Evolutionary conservation across 441 rosid genomes (phyloP), one percentile per base, ranked within the genome.

Genomic region (Adansonia rubrostipa): DNA sequence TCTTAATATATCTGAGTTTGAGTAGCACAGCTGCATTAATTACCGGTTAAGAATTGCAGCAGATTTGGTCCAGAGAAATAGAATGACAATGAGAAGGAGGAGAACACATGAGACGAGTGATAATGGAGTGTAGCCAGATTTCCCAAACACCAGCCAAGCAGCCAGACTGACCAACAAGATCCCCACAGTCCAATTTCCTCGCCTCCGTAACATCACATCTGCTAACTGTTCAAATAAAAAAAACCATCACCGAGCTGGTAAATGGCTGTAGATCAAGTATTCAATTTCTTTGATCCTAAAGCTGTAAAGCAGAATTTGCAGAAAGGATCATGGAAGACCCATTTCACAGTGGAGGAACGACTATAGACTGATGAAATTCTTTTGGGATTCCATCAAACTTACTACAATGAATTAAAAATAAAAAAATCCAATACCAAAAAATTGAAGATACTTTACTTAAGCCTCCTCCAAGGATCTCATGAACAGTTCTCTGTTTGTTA

Each of bases 61-160:
- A 78, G 97, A 90, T 93, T 92, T 96, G 86, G 97, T 92, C 98
- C 97, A 96, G 69, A 94, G 83, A 80, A 92, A 94, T 53, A 96
- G 91, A 84, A 92, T 91, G 82, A 83, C 80, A 78, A 85, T 62
- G 65, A 96, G 97, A 73, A 94, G 92, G 22, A 56, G 93, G 17
- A 92, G 91, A 83, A 96, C 98, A 82, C 93, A 91, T 45, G 97
- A 91, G 84, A 87, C 78, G 71, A 96, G 93, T 48, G 96, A 92
- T 72, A 96, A 20, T 58, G 94, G 82, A 17, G 97, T 94, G 76
- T 96, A 90, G 53, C 96, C 92, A 48, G 93, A 94, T 85, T 85
- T 84, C 87, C 91, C 94, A 86, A 96, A 93, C 79, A 92, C 94
- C 73, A 93, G 84, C 99, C 98, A 94, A 65, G 89, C 89, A 53